Evolutionary conservation across 345 rosid genomes (phyloP).

Genomic region (Zanthoxylum bungeanum): DNA sequence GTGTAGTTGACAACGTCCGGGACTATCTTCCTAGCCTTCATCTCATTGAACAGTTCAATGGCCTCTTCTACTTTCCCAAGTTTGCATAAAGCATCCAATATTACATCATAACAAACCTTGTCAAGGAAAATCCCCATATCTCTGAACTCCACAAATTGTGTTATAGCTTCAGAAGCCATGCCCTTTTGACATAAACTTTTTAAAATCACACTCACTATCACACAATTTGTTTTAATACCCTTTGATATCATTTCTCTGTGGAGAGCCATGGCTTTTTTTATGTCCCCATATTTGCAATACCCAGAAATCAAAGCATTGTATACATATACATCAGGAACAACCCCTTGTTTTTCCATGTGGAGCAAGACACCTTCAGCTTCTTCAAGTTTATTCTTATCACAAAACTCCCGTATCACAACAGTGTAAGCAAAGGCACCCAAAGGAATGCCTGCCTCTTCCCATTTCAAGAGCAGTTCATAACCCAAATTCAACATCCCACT

Average conservation of each 20-base stretch:
- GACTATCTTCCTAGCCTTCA: slow-evolving; percentile 44
- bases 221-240: slow-evolving; percentile 57
- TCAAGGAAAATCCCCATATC: slow-evolving; percentile 51
- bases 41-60: slow-evolving; percentile 43
- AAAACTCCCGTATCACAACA: slow-evolving; percentile 56
- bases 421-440: slow-evolving; percentile 38
- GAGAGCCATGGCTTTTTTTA: slow-evolving; percentile 43
- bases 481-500: slow-evolving; percentile 44
- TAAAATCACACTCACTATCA: slow-evolving; percentile 52
- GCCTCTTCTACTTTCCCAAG: slow-evolving; percentile 65
- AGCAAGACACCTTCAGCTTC: slow-evolving; percentile 50
- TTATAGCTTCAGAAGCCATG: slow-evolving; percentile 29
- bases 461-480: slow-evolving; percentile 27
- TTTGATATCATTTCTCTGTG: slow-evolving; percentile 41
- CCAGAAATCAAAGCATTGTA: slow-evolving; percentile 46
- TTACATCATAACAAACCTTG: slow-evolving; percentile 52
- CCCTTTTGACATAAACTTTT: slow-evolving; percentile 51
- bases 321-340: slow-evolving; percentile 41
- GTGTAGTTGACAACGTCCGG: slow-evolving; percentile 68
- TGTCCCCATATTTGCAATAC: slow-evolving; percentile 41
- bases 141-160: slow-evolving; percentile 38
- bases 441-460: slow-evolving; percentile 29
- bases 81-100: slow-evolving; percentile 57
- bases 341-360: slow-evolving; percentile 46
- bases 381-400: slow-evolving; percentile 52